Evolutionary conservation across 345 rosid species (phyloP).

Genomic region (Eucalyptus erythrocorys): DNA sequence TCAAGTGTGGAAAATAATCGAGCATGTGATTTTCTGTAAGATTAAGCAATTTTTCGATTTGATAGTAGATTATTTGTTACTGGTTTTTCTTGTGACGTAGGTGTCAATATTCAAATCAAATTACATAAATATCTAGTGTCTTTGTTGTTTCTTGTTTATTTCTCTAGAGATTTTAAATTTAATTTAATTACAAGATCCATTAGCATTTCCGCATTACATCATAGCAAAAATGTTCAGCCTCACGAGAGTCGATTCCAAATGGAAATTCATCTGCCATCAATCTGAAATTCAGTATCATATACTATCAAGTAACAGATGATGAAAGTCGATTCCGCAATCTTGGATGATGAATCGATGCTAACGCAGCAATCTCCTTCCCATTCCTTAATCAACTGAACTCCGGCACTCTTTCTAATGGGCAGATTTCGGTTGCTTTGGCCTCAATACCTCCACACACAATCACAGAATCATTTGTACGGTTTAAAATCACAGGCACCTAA

Average conservation of each 20-base stretch:
- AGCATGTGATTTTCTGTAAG: rapidly evolving
- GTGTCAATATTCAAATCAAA: rapidly evolving
- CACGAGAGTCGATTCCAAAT: neutral
- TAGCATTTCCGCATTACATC: too few relatives aligned
- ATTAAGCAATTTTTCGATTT: rapidly evolving
- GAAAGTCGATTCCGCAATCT: neutral
- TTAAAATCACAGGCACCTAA: too few relatives aligned
- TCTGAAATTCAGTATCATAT: neutral
- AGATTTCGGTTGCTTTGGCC: neutral
- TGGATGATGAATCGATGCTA: neutral
- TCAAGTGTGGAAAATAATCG: rapidly evolving
- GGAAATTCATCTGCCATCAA: neutral
- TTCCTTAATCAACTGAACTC: constrained; percentile 76
- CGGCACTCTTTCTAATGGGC: constrained; percentile 36
- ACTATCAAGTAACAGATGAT: neutral
- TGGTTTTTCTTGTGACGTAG: rapidly evolving
- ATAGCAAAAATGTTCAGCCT: neutral
- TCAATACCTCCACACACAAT: neutral
- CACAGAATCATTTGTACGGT: neutral
- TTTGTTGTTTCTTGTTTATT: rapidly evolving
- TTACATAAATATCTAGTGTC: rapidly evolving
- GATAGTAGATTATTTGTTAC: rapidly evolving
- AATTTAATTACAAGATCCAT: too few relatives aligned
- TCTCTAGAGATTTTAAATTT: neutral
- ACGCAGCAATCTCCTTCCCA: constrained; percentile 75